Evolutionary conservation across 805 yeast species (phyloP), one percentile per base, ranked within the genome.

Genomic region (Wickerhamomyces xylosicus): DNA sequence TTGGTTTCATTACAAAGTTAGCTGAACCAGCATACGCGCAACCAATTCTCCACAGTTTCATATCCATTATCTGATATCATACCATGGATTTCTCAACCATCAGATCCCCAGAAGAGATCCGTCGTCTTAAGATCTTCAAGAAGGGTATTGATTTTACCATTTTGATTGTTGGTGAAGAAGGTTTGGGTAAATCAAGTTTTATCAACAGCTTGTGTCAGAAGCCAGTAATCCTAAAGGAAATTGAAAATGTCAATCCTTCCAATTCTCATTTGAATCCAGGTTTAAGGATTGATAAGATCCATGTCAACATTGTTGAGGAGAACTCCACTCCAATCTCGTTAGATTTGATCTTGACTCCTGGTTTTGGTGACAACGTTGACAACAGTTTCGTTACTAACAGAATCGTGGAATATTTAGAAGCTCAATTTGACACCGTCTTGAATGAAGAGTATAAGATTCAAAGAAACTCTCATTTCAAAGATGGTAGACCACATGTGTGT

Each of bases 331-430:
- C 72, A 3, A 64, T 77, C 33, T 53, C 65, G 31, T 62, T 85
- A 46, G 74, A 75, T 45, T 65, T 81, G 36, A 72, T 81, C 36
- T 79, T 79, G 52, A 71, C 90, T 5, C 83, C 85, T 17, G 92
- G 90, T 1, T 77, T 81, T 52, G 92, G 90, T 33, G 89, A 81
- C 50, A 78, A 74, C 53, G 66, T 83, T 47, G 77, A 84, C 59
- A 81, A 80, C 58, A 71, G 69, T 37, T 46, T 60, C 27, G 69
- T 76, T 27, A 64, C 69, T 35, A 48, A 49, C 2, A 63, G 72
- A 44, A 69, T 85, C 39, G 71, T 71, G 43, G 67, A 69, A 29
- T 81, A 74, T 60, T 64, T 84, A 44, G 84, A 79, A 56, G 70
- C 64, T 42, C 89, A 83, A 58, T 83, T 77, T 58, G 87, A 83